phyloP scores from a whole-genome alignment of 1,284 basidiomycete species.

The Volvariella surrecta region DNA sequence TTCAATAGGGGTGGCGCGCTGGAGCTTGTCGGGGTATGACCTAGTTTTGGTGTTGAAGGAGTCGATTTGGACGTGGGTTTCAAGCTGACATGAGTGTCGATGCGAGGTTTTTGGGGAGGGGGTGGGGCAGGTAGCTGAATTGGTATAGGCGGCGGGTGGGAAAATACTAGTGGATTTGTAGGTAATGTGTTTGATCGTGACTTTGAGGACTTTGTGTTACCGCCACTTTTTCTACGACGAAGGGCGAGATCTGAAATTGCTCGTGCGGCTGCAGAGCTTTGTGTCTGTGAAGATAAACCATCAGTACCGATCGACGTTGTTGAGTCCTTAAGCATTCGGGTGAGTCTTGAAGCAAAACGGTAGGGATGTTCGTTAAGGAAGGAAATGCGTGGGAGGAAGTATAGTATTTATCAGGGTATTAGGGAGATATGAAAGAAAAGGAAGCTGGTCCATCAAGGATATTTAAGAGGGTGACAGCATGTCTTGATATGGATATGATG shows the following conservation, averaged over 20 bases:
- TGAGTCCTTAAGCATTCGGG: too few species aligned
- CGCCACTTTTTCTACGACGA: slow-evolving; percentile 26
- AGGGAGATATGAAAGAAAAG: too few species aligned
- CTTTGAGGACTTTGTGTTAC: slow-evolving; percentile 17
- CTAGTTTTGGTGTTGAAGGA: neutral
- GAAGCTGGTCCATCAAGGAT: too few species aligned
- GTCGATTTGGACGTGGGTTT: slow-evolving; percentile 4
- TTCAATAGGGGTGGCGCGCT: neutral
- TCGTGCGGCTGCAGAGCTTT: slow-evolving; percentile 1
- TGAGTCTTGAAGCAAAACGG: too few species aligned
- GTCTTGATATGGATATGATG: too few species aligned
- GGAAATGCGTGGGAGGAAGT: too few species aligned
- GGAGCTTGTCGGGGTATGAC: slow-evolving; percentile 1
- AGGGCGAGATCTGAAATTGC: slow-evolving; percentile 23
- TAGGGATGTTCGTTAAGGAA: too few species aligned
- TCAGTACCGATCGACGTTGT: too few species aligned
- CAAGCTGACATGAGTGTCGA: slow-evolving; percentile 1
- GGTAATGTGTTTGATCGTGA: slow-evolving; percentile 11
- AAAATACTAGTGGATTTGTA: slow-evolving; percentile 7
- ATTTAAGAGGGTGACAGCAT: too few species aligned
- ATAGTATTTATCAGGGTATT: too few species aligned
- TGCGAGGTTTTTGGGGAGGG: too few species aligned
- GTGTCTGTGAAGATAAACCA: slow-evolving; percentile 2
- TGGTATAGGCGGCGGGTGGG: slow-evolving; percentile 5
- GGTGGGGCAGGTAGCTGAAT: too few species aligned